phyloP scores from a whole-genome alignment of 352 stramenopile species.

The Pythium oligandrum region DNA sequence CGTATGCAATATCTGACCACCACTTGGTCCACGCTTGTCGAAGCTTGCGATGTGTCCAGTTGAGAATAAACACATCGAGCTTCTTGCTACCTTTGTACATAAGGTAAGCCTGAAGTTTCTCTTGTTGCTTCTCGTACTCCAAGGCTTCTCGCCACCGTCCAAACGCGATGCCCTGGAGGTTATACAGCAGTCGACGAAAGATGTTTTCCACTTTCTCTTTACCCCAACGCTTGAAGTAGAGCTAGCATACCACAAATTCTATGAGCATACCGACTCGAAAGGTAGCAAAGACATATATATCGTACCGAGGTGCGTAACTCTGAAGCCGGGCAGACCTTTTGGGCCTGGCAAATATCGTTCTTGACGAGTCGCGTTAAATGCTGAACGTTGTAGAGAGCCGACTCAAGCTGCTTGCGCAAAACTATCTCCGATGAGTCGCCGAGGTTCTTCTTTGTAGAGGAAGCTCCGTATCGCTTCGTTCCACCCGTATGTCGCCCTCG shows the following conservation, averaged over 20 bases:
- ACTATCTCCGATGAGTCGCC: neutral
- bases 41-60: constrained; percentile 67
- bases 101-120: constrained; percentile 65
- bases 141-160: constrained; percentile 48
- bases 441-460: constrained; percentile 6
- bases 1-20: constrained; percentile 45
- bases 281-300: neutral
- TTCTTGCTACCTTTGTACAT: constrained; percentile 80
- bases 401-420: constrained; percentile 53
- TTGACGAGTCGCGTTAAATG: constrained; percentile 66
- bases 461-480: no score
- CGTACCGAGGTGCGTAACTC: constrained; percentile 52
- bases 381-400: constrained; percentile 55
- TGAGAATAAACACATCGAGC: constrained; percentile 60
- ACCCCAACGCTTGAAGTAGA: constrained; percentile 81
- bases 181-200: constrained; percentile 63
- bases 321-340: constrained; percentile 61
- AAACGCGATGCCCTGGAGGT: constrained; percentile 60
- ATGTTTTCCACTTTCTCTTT: constrained; percentile 74
- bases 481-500: no score
- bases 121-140: constrained; percentile 59
- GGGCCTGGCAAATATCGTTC: constrained; percentile 60
- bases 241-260: constrained; percentile 11
- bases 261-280: neutral
- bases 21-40: constrained; percentile 66